Conservation (phyloP, 139 green algal genomes). For the Tetraselmis chui region DNA sequence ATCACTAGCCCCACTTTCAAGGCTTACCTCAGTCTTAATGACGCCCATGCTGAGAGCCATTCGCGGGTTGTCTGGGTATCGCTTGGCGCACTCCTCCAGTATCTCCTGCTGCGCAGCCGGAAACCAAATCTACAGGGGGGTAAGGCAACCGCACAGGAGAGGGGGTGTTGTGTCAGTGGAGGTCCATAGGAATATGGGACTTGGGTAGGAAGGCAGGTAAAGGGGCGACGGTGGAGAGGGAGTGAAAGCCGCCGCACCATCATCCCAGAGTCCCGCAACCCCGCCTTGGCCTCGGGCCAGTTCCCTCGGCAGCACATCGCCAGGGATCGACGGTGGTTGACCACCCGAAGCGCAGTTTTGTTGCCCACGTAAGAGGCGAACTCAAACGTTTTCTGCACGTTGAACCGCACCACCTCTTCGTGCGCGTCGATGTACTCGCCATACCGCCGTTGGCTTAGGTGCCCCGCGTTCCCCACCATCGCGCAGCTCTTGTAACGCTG, state of each 20-base stretch:
- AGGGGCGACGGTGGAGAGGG: too few relatives aligned
- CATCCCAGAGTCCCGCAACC: not conserved
- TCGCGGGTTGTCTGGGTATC: conserved; percentile 9
- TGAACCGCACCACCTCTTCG: conserved; percentile 17
- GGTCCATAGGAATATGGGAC: too few relatives aligned
- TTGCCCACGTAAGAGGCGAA: conserved; percentile 10
- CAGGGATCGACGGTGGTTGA: conserved; percentile 8
- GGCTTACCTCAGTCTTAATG: not conserved
- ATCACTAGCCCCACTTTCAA: too few relatives aligned
- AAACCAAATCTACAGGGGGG: not conserved
- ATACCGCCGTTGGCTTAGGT: conserved; percentile 7
- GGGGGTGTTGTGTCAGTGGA: too few relatives aligned
- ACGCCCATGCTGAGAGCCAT: not conserved
- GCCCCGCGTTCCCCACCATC: conserved; percentile 16
- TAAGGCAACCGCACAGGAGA: too few relatives aligned
- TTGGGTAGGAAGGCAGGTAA: too few relatives aligned
- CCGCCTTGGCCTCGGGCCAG: conserved; percentile 8
- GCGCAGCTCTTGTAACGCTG: conserved; percentile 11
- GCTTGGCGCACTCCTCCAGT: conserved; percentile 6
- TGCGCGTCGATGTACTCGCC: conserved; percentile 22
- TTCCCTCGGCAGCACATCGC: conserved; percentile 11
- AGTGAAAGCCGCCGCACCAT: too few relatives aligned
- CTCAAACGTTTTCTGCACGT: conserved; percentile 1
- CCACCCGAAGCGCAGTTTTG: conserved; percentile 6
- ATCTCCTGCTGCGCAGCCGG: conserved; percentile 10